These are phyloP conservation scores for Lagenidium giganteum DNA, from an alignment of 352 stramenopile species.

Conservation along the genomic window DNA sequence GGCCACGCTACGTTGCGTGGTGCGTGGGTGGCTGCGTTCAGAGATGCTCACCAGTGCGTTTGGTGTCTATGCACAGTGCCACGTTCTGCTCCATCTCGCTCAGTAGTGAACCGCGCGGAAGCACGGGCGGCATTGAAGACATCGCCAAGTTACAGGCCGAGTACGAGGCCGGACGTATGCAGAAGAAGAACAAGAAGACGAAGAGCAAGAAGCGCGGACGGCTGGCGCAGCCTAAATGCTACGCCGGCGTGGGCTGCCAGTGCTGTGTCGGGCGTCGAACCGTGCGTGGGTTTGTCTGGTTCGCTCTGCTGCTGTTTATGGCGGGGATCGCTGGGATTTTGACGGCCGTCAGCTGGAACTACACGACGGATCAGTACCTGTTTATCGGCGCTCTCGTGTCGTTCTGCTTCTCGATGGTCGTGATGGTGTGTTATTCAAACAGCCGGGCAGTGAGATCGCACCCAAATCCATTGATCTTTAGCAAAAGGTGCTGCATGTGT, in stretches of 20 bases:
- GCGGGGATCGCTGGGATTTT: slow-evolving; percentile 32
- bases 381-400: slow-evolving; percentile 13
- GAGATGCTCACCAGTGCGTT: too few relatives aligned
- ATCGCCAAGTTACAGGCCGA: slow-evolving; percentile 20
- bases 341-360: slow-evolving; percentile 22
- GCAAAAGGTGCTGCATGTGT: slow-evolving; percentile 14
- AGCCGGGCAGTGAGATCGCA: slow-evolving; percentile 8
- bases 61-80: slow-evolving; percentile 12
- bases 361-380: slow-evolving; percentile 45
- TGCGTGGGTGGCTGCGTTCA: slow-evolving; percentile 5
- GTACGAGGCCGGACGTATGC: slow-evolving; percentile 5
- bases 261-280: too few relatives aligned
- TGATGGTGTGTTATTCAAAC: slow-evolving; percentile 11
- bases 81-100: slow-evolving; percentile 65
- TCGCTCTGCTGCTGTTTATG: slow-evolving; percentile 30
- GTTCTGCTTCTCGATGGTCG: slow-evolving; percentile 9
- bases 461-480: slow-evolving; percentile 23
- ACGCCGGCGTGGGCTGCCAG: too few relatives aligned
- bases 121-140: slow-evolving; percentile 31
- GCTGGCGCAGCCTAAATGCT: too few relatives aligned
- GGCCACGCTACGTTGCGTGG: too few relatives aligned
- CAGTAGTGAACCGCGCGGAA: slow-evolving; percentile 38
- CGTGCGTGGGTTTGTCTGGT: slow-evolving; percentile 23
- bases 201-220: too few relatives aligned
- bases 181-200: too few relatives aligned